Percentiles rank a stretch among this genome's conserved stretches.
phyloP scores from a whole-genome alignment of 2,329 filamentous ascomycete species.

The Daldinia eschscholtzii region DNA sequence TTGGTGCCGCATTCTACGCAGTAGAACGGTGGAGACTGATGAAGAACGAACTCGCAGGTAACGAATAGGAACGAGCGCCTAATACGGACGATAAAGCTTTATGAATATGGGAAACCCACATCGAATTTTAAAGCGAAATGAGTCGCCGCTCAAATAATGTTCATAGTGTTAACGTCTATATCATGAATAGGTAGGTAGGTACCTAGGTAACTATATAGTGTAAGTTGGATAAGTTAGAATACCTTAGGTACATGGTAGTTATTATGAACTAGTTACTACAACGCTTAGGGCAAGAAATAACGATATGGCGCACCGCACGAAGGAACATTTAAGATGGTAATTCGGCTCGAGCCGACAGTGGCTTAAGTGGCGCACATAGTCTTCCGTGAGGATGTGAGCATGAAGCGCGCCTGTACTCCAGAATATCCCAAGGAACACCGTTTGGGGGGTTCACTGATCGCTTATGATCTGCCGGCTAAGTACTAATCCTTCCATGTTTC shows the following conservation, averaged over 20 bases:
- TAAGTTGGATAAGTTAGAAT: not conserved
- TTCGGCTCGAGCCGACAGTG: slow-evolving; percentile 40
- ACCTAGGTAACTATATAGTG: not conserved
- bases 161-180: not conserved
- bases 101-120: slow-evolving; percentile 20
- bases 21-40: slow-evolving; percentile 6
- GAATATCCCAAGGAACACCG: not conserved
- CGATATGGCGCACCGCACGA: not conserved
- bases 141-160: not conserved
- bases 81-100: slow-evolving; percentile 4
- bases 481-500: slow-evolving; percentile 43
- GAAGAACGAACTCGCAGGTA: slow-evolving; percentile 9
- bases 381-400: slow-evolving; percentile 13
- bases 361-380: slow-evolving; percentile 11
- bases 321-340: slow-evolving; percentile 13
- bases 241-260: not conserved
- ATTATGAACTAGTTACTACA: not conserved
- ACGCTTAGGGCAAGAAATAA: not conserved
- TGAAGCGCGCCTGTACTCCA: slow-evolving; percentile 29
- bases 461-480: slow-evolving; percentile 43
- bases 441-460: slow-evolving; percentile 25
- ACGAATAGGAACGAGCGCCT: slow-evolving; percentile 16
- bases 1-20: slow-evolving; percentile 17
- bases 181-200: not conserved
- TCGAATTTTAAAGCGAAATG: slow-evolving; percentile 16